Evolutionary conservation across 164 flowering plant species (phyloP).

Genomic region (Vitis labrusca): DNA sequence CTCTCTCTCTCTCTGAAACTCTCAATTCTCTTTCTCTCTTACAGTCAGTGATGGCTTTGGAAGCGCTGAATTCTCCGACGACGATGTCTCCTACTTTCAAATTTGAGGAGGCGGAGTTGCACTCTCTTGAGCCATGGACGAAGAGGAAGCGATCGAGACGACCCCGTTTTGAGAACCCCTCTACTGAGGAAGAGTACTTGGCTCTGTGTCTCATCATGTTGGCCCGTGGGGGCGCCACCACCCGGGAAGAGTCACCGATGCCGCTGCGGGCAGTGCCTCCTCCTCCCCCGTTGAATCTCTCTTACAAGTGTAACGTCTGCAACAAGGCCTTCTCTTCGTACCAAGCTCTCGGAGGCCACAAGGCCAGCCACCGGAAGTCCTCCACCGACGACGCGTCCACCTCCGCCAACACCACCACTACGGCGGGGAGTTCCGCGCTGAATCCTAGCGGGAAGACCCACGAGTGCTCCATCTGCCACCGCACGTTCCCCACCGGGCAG

Average conservation of each 20-base stretch:
- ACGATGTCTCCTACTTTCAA: neutral
- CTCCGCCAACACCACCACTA: no score
- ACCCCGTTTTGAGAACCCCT: conserved; percentile 18
- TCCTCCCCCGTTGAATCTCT: conserved; percentile 20
- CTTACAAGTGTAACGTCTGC: conserved; percentile 40
- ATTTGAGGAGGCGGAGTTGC: neutral
- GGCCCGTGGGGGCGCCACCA: conserved; percentile 27
- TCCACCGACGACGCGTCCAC: no score
- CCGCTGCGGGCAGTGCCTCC: conserved; percentile 4
- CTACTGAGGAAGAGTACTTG: conserved; percentile 43
- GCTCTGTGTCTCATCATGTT: conserved; percentile 57
- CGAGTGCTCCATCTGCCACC: conserved; percentile 46
- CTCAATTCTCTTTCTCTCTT: no score
- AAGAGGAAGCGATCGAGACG: conserved; percentile 40
- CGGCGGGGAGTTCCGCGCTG: no score
- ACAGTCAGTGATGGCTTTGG: conserved; percentile 30
- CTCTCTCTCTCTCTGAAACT: no score
- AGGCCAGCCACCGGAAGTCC: no score
- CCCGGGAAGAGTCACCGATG: neutral
- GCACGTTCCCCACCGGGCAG: conserved; percentile 71
- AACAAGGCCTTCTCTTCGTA: no score
- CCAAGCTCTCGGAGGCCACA: no score
- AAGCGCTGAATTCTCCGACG: conserved; percentile 34
- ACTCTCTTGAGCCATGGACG: conserved; percentile 20
- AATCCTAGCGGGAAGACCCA: no score